phyloP scores from a whole-genome alignment of 108 stramenopile genomes.

The Skeletonema tropicum region DNA sequence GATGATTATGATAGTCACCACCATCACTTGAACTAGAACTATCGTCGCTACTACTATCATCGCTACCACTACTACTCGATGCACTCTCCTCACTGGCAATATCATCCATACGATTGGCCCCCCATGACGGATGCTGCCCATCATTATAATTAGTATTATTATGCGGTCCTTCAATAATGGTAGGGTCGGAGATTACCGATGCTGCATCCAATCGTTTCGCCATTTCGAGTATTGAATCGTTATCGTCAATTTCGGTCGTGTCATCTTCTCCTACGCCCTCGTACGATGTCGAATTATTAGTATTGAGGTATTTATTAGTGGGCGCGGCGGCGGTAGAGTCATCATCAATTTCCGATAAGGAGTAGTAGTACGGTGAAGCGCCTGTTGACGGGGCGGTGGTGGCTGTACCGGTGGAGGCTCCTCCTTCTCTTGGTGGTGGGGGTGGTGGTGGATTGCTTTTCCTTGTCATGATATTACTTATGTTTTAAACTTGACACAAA shows the following conservation, averaged over 20 bases:
- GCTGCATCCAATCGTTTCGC: conserved; percentile 47
- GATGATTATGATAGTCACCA: background rate
- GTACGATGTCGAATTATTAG: background rate
- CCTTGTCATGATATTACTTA: background rate
- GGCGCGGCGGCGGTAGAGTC: background rate
- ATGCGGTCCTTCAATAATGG: conserved; percentile 44
- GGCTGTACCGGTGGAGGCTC: background rate
- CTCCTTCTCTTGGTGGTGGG: background rate
- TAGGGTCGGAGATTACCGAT: conserved; percentile 38
- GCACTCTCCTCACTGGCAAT: background rate
- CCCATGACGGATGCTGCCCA: background rate
- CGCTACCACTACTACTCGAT: conserved; percentile 1
- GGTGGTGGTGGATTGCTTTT: background rate
- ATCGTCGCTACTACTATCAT: background rate
- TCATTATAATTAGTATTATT: no score
- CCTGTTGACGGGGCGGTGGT: background rate
- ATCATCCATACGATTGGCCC: conserved; percentile 7
- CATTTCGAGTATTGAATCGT: conserved; percentile 50
- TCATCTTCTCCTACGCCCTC: conserved; percentile 25
- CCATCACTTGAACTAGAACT: background rate
- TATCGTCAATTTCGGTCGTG: conserved; percentile 15
- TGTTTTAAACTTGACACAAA: no score
- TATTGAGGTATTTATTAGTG: background rate
- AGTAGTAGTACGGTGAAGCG: background rate
- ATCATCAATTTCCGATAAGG: background rate